phyloP scores from a whole-genome alignment of 371 early-diverging fungal species.

The Mucor mucedo region DNA sequence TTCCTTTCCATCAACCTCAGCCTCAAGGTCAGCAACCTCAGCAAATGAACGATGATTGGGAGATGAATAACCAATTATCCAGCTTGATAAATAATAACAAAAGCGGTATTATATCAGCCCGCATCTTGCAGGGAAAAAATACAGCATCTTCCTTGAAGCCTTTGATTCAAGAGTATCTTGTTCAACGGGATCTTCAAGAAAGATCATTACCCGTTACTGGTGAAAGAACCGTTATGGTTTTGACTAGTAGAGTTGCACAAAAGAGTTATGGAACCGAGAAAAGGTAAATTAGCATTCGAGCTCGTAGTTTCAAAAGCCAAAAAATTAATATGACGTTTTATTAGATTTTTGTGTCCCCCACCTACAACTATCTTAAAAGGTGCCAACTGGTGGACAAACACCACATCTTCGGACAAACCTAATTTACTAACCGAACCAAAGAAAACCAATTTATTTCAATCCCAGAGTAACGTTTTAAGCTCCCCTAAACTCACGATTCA shows the following conservation, averaged over 20 bases:
- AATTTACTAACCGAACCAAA: constrained; percentile 26
- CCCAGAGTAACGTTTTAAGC: constrained; percentile 15
- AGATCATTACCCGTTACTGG: constrained; percentile 69
- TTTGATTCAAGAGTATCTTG: constrained; percentile 49
- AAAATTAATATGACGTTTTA: constrained; percentile 14
- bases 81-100: constrained; percentile 8
- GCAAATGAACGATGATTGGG: constrained; percentile 3
- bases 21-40: constrained; percentile 1
- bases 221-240: constrained; percentile 72
- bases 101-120: constrained; percentile 13
- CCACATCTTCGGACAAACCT: constrained; percentile 15
- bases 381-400: constrained; percentile 65
- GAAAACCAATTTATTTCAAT: constrained; percentile 30
- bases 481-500: constrained; percentile 50
- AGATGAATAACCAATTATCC: background rate
- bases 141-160: constrained; percentile 32
- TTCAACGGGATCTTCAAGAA: constrained; percentile 49
- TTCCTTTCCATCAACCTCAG: constrained; percentile 11
- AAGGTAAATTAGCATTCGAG: constrained; percentile 58
- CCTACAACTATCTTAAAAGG: constrained; percentile 81
- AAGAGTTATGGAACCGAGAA: constrained; percentile 88
- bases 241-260: constrained; percentile 84
- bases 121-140: constrained; percentile 20
- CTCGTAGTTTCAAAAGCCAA: constrained; percentile 32
- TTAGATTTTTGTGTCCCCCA: constrained; percentile 79